A percentile compares a stretch with the other conserved stretches of the same genome.
Conservation (phyloP, 306 rosid species). For the Vigna nakashimae region DNA sequence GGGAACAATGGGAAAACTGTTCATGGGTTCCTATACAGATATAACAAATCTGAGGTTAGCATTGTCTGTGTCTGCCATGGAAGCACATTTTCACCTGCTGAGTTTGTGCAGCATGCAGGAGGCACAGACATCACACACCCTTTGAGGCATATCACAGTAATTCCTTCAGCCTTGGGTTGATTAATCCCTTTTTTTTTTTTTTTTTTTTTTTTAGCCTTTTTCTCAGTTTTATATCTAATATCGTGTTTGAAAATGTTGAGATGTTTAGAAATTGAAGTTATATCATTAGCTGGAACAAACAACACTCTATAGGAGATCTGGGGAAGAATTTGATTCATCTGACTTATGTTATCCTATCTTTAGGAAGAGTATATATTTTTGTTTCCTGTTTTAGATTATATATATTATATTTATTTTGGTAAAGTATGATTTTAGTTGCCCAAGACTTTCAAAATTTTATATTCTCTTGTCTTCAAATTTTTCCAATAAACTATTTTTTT, state of each 20-base stretch:
- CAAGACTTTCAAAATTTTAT: too few species aligned
- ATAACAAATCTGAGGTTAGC: constrained; percentile 67
- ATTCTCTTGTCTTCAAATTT: too few species aligned
- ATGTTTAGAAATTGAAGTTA: background rate
- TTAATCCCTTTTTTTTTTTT: background rate
- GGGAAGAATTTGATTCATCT: background rate
- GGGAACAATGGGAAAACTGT: constrained; percentile 73
- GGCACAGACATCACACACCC: constrained; percentile 71
- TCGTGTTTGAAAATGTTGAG: background rate
- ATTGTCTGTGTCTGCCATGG: constrained; percentile 93
- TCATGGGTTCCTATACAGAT: constrained; percentile 69
- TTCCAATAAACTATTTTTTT: too few species aligned
- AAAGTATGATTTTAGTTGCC: background rate
- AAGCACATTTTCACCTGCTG: constrained; percentile 79
- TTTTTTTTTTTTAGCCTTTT: background rate
- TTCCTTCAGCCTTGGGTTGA: constrained; percentile 61
- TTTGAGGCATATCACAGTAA: constrained; percentile 71
- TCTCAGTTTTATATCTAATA: background rate
- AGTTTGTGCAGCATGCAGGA: constrained; percentile 93
- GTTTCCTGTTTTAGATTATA: background rate
- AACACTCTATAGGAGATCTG: background rate
- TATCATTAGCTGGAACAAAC: background rate
- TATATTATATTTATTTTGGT: background rate
- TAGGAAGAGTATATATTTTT: constrained; percentile 39
- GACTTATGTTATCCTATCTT: background rate